Evolutionary conservation across 805 yeast species (phyloP).

Genomic region (Metschnikowia chrysomelidarum): DNA sequence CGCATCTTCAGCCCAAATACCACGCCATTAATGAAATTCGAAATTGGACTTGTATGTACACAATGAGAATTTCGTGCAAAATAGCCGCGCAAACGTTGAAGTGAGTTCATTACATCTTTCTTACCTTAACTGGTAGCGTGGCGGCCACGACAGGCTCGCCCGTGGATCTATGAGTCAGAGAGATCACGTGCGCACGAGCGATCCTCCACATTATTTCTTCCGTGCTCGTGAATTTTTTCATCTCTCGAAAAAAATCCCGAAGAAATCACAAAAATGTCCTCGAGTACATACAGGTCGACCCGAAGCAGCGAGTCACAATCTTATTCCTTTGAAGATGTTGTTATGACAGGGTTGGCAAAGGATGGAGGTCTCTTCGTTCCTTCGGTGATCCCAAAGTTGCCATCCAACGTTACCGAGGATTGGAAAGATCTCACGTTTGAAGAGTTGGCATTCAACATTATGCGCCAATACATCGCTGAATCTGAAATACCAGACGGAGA

Average conservation of each 20-base stretch:
- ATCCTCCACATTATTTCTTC: not conserved
- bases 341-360: slow-evolving; percentile 87
- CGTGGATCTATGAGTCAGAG: slow-evolving; percentile 1
- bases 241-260: not conserved
- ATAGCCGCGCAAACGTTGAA: no score
- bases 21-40: no score
- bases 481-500: slow-evolving; percentile 73
- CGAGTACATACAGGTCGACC: slow-evolving; percentile 66
- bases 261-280: slow-evolving; percentile 8
- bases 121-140: no score
- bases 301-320: slow-evolving; percentile 54
- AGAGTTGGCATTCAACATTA: slow-evolving; percentile 82
- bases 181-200: slow-evolving; percentile 2
- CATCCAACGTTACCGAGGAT: slow-evolving; percentile 50
- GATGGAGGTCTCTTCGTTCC: slow-evolving; percentile 98
- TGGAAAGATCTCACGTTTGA: slow-evolving; percentile 81
- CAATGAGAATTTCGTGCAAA: no score
- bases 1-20: no score
- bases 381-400: slow-evolving; percentile 68
- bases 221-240: not conserved
- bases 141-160: not conserved
- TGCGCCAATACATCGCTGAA: slow-evolving; percentile 74
- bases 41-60: no score
- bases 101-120: no score
- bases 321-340: slow-evolving; percentile 74